Evolutionary conservation across 148 eudicot genomes (phyloP).

Genomic region (Fagopyrum tataricum): DNA sequence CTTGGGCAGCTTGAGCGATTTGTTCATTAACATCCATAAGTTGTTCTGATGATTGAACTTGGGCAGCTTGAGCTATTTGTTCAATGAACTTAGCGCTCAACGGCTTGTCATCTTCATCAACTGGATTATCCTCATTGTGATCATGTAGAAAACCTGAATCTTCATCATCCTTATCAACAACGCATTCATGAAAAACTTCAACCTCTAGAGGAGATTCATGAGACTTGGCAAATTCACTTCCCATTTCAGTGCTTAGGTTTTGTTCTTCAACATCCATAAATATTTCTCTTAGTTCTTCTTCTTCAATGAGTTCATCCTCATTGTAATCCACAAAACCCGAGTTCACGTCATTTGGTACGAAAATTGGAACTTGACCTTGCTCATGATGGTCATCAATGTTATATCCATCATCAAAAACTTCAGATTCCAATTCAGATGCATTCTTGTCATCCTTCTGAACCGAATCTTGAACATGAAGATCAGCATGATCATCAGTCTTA

Average conservation of each 20-base stretch:
- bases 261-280: slow-evolving; percentile 21
- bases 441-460: too few relatives aligned
- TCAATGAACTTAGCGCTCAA: slow-evolving; percentile 10
- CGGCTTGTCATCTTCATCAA: slow-evolving; percentile 14
- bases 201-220: slow-evolving; percentile 63
- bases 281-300: neutral
- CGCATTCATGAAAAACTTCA: slow-evolving; percentile 9
- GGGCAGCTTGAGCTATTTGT: slow-evolving; percentile 4
- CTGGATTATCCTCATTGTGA: slow-evolving; percentile 21
- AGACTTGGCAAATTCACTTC: slow-evolving; percentile 19
- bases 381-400: neutral
- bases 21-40: slow-evolving; percentile 16
- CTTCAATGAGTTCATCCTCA: slow-evolving; percentile 17
- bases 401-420: too few relatives aligned
- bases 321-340: slow-evolving; percentile 19
- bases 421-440: too few relatives aligned
- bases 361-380: neutral
- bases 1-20: slow-evolving; percentile 4
- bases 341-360: neutral
- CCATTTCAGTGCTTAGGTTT: slow-evolving; percentile 17
- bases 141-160: slow-evolving; percentile 18
- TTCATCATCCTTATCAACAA: slow-evolving; percentile 1
- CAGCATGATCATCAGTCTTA: slow-evolving; percentile 10
- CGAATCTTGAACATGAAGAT: neutral
- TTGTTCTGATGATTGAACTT: slow-evolving; percentile 5